phyloP scores from a whole-genome alignment of 805 yeast species.

The Barnettozyma californica region DNA sequence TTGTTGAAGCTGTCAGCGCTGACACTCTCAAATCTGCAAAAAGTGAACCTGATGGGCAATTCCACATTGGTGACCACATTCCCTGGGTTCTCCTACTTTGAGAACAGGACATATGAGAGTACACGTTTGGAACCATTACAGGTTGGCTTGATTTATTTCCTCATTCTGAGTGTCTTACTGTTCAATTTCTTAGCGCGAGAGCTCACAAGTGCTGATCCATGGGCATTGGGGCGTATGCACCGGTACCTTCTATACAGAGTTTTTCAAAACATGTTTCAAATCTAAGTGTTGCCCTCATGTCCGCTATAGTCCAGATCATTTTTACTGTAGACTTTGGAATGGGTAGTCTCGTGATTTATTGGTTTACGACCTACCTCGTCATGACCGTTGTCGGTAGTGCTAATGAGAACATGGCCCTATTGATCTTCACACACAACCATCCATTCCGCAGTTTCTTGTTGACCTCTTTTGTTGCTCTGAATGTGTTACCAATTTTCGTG shows the following conservation, averaged over 20 bases:
- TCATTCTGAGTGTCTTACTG: constrained; percentile 70
- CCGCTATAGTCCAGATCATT: constrained; percentile 64
- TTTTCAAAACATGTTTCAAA: constrained; percentile 46
- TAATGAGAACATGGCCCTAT: constrained; percentile 57
- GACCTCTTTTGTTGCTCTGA: constrained; percentile 60
- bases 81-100: constrained; percentile 33
- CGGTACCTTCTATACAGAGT: constrained; percentile 51
- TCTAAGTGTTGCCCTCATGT: constrained; percentile 54
- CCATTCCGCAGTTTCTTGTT: constrained; percentile 70
- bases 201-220: constrained; percentile 44
- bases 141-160: constrained; percentile 67
- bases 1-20: constrained; percentile 17
- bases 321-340: constrained; percentile 54
- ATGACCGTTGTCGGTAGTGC: constrained; percentile 76
- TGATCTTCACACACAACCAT: constrained; percentile 49
- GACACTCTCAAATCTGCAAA: constrained; percentile 27
- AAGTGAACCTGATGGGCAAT: constrained; percentile 18
- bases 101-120: constrained; percentile 46
- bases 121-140: constrained; percentile 63
- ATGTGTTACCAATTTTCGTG: constrained; percentile 64
- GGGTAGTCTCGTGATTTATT: constrained; percentile 67
- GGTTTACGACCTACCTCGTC: constrained; percentile 64
- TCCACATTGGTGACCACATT: constrained; percentile 29
- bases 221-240: constrained; percentile 35
- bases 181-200: constrained; percentile 51